These are phyloP conservation scores for Trichoderma sp. DNA, from an alignment of 2,329 filamentous ascomycete species.

Conservation along the genomic window DNA sequence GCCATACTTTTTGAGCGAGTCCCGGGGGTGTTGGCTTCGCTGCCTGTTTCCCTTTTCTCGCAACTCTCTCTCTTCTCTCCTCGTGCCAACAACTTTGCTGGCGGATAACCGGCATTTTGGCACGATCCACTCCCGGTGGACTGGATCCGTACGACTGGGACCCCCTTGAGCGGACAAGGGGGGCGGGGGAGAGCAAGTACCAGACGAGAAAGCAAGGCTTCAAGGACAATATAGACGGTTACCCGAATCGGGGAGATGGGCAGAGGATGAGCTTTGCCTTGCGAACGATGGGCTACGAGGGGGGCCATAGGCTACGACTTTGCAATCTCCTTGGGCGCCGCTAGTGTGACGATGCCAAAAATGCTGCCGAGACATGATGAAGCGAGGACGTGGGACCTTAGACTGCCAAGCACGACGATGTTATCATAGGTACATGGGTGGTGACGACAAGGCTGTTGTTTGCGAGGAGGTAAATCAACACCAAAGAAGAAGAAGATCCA, in stretches of 20 bases:
- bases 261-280: background rate
- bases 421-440: background rate
- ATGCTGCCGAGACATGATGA: background rate
- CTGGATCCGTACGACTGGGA: constrained; percentile 14
- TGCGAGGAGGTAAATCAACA: background rate
- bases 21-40: background rate
- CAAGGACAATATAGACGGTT: background rate
- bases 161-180: background rate
- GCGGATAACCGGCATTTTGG: constrained; percentile 22
- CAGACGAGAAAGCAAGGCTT: background rate
- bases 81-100: background rate
- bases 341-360: background rate
- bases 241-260: background rate
- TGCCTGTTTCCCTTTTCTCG: background rate
- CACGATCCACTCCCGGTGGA: constrained; percentile 15
- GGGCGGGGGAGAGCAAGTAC: background rate
- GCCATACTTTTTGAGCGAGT: background rate
- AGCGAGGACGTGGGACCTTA: background rate
- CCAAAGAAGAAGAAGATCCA: background rate
- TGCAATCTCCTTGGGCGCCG: background rate
- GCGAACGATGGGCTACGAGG: background rate
- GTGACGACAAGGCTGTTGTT: background rate
- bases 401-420: background rate
- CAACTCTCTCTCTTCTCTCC: background rate
- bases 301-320: background rate